Conservation (phyloP, 2,329 filamentous ascomycete genomes). For the Xylariaceae sp. region DNA sequence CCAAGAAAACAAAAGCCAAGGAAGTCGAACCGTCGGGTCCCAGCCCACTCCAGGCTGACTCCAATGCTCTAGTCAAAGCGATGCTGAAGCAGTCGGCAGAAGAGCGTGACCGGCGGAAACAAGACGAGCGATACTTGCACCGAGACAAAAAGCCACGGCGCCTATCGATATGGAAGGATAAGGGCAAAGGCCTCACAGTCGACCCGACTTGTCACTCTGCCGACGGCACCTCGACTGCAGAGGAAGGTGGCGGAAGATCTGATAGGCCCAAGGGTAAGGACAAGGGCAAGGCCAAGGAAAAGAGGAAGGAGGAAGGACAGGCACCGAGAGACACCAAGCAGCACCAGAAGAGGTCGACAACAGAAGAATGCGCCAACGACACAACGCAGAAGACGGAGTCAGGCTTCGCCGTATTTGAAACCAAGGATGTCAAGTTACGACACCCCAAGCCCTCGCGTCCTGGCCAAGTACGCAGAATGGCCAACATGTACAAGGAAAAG, state of each 20-base stretch:
- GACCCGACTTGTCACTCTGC: neutral
- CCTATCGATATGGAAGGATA: conserved; percentile 17
- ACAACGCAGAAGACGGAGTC: conserved; percentile 29
- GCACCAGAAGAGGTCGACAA: neutral
- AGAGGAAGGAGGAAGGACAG: no score
- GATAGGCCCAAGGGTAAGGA: conserved; percentile 7
- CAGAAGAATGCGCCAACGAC: neutral
- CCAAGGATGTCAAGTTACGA: conserved; percentile 24
- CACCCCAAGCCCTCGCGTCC: conserved; percentile 28
- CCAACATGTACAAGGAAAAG: conserved; percentile 31
- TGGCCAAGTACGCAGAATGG: conserved; percentile 28
- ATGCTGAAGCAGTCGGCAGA: conserved; percentile 20
- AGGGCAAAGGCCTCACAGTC: conserved; percentile 8
- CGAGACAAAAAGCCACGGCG: conserved; percentile 16
- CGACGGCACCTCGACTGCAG: neutral
- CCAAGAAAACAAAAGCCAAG: conserved; percentile 16
- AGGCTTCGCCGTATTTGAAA: conserved; percentile 29
- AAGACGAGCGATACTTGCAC: conserved; percentile 20
- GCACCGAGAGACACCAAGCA: neutral
- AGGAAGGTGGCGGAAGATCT: conserved; percentile 1
- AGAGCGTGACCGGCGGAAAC: conserved; percentile 20
- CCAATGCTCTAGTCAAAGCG: conserved; percentile 16
- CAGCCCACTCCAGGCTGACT: conserved; percentile 10
- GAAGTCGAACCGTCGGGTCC: conserved; percentile 4
- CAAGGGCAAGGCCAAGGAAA: conserved; percentile 16